Base-by-base conservation (phyloP, 148 eudicot species). In the Vaccinium corymbosum region DNA sequence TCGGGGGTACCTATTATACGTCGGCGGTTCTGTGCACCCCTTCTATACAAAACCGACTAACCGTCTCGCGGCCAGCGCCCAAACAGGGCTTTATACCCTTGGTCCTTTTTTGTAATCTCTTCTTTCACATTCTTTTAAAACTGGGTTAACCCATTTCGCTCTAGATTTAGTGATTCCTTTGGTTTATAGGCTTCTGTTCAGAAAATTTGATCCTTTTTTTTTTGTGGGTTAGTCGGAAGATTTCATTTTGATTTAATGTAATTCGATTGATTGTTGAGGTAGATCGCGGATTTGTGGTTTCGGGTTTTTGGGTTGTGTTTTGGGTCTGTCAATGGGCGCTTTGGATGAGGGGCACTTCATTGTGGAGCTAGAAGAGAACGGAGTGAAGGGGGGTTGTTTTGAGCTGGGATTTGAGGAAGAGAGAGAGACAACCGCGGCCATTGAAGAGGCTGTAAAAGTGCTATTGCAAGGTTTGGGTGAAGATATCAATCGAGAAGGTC, bases 381-480 rank as follows among this genome's bases (percentile, higher is more conserved):
- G 87, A 76, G 79, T 76, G 46, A 14, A 16, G 3, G 86, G 89
- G 61, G 89, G 83, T 53, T 84, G 86, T 86, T 19, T 83, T 46
- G 86, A 82, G 57, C 85, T 88, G 87, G 90, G 84, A 81, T 79
- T 85, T 57, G 94, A 87, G 82, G 81, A 85, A 15, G 89, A 90
- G 71, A 62, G 78, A 16, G 94, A 93, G 80, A 68, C 73, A 6
- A 88, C 85, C 76, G 17, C 83, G 59, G 89, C 88, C 78, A 94
- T 96, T 88, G 90, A 91, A 81, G 94, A 91, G 85, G 97, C 97
- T 86, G 98, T 96, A 50, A 96, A 90, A 78, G 90, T 91, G 83
- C 85, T 96, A 20, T 89, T 96, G 93, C 90, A 87, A 75, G 99
- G 95, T 46, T 88, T 96, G 89, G 95, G 95, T 78, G 99, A 96